phyloP scores from a whole-genome alignment of 345 rosid genomes.

The Citrus sinensis region DNA sequence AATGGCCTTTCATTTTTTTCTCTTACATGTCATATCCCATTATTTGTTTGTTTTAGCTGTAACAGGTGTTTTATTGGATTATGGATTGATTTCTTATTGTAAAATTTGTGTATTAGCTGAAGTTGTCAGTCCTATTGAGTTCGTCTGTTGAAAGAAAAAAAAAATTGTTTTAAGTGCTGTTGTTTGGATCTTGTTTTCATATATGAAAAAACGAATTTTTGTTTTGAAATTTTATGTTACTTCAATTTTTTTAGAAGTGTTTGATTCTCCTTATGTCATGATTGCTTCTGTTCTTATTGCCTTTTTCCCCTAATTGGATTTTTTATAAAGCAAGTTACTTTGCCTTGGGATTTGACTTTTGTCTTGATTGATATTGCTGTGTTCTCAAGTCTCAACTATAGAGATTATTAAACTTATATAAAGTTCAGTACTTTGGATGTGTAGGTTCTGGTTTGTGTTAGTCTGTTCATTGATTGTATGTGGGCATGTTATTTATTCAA shows the following conservation, averaged over 20 bases:
- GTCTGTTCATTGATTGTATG: not conserved
- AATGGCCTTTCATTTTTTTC: not conserved
- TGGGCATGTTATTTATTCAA: not conserved
- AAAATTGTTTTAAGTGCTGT: not conserved
- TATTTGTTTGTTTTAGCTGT: not conserved
- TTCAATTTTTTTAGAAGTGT: not conserved
- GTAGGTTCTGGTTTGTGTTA: not conserved
- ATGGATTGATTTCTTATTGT: not conserved
- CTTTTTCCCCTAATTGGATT: not conserved
- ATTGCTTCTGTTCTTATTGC: not conserved
- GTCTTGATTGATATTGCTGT: not conserved
- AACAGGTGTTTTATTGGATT: not conserved
- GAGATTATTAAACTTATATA: not conserved
- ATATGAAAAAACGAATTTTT: not conserved
- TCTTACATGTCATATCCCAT: not conserved
- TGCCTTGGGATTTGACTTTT: not conserved
- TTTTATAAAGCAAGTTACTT: not conserved
- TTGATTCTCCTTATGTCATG: not conserved
- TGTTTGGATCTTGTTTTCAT: constrained; percentile 21
- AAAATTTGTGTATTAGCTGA: constrained; percentile 7
- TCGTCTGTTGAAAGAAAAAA: not conserved
- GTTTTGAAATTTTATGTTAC: not conserved
- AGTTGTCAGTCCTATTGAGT: constrained; percentile 12
- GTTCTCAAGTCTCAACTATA: not conserved
- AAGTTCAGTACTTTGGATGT: constrained; percentile 3